Evolutionary conservation across 441 rosid genomes (phyloP).

Genomic region (Biscutella laevigata): DNA sequence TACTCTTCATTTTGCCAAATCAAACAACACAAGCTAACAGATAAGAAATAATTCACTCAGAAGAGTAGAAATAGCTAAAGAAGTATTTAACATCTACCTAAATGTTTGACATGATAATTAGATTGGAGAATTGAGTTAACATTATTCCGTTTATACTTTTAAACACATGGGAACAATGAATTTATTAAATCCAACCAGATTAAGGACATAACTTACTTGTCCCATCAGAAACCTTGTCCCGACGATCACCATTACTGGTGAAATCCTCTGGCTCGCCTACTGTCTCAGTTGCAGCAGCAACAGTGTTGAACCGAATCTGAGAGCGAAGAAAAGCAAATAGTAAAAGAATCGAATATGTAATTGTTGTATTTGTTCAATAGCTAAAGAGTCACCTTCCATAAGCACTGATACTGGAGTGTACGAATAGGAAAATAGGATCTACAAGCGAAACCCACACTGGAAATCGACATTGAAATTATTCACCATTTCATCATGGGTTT

Average conservation of each 20-base stretch:
- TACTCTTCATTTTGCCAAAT: constrained; percentile 5
- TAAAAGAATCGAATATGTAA: not conserved
- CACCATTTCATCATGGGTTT: constrained; percentile 24
- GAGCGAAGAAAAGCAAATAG: not conserved
- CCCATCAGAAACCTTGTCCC: constrained; percentile 16
- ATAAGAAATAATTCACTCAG: not conserved
- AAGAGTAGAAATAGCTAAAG: not conserved
- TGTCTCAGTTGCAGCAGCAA: constrained; percentile 34
- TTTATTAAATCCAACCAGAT: not conserved
- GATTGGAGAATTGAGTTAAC: not conserved
- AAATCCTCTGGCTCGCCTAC: constrained; percentile 40
- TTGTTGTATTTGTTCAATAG: not conserved
- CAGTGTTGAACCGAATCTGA: constrained; percentile 35
- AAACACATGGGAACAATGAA: not conserved
- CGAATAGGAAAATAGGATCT: constrained; percentile 35
- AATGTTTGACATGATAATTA: not conserved
- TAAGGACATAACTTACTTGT: constrained; percentile 16
- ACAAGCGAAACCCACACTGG: constrained; percentile 37
- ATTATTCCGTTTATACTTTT: not conserved
- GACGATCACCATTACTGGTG: constrained; percentile 11
- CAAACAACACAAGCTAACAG: not conserved
- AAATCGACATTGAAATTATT: constrained; percentile 34
- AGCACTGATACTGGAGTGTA: constrained; percentile 28
- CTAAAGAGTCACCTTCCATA: constrained; percentile 35
- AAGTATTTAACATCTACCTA: not conserved